Evolutionary conservation across 164 flowering plant species (phyloP), one percentile per base, ranked within the genome.

Genomic region (Stephania yunnanensis): DNA sequence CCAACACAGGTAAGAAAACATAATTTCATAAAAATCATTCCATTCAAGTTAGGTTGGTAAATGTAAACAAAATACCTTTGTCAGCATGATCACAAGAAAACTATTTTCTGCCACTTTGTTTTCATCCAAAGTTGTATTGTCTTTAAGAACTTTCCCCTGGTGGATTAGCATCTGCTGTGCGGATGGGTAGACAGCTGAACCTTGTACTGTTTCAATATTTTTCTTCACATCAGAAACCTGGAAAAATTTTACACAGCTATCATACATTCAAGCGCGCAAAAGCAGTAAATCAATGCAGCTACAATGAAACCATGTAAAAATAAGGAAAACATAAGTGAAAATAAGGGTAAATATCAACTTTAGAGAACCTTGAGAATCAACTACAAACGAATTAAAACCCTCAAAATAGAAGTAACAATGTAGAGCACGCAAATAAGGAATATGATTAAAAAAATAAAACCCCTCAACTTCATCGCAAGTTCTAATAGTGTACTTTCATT

Each of bases 131-230:
- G 91, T 91, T 7, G 92, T 85, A 10, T 52, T 77, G 80, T 93
- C 96, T 80, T 90, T 89, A 8, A 93, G 87, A 78, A 93, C 94
- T 76, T 93, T 92, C 75, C 97, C 97, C 77, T 92, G 93, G 76
- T 93, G 86, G 69, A 93, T 89, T 70, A 93, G 89, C 90, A 91
- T 86, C 78, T 91, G 97, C 71, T 83, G 87, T 15, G 82, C 80
- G 68, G 89, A 86, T 58, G 97, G 94, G 77, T 90, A 93, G 75
- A 87, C 83, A 80, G 86, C 89, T 29, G 81, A 29, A 29, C 97
- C 96, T 72, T 93, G 92, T 13, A 76, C 81, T 1, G 80, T 75
- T 81, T 93, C 96, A 63, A 93, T 90, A 20, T 68, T 83, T 72
- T 86, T 83, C 85, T 93, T 91, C 69, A 91, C 91, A 83, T 87